Percentiles rank a stretch among this genome's conserved stretches.
Conservation (phyloP, 805 yeast species). For the Wickerhamiella kurtzmanii region DNA sequence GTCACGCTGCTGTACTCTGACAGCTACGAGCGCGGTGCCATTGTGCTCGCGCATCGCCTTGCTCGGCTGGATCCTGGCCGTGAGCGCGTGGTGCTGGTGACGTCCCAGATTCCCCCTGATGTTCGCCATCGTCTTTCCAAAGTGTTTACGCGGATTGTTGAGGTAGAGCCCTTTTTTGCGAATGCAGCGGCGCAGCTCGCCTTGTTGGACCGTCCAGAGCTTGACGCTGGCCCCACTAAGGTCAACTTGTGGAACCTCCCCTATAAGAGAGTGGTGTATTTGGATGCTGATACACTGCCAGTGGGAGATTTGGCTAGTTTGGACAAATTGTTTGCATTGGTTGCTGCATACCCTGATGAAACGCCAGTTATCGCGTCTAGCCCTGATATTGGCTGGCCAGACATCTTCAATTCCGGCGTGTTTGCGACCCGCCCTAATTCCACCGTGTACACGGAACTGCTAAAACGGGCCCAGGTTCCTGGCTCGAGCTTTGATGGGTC, state of each 20-base stretch:
- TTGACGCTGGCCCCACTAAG: constrained; percentile 37
- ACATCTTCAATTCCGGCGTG: constrained; percentile 73
- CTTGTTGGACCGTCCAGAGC: constrained; percentile 37
- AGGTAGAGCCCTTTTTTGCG: constrained; percentile 20
- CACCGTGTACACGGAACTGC: constrained; percentile 27
- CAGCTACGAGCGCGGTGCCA: constrained; percentile 36
- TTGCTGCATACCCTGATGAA: background rate
- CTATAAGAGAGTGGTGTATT: constrained; percentile 32
- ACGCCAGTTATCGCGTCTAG: constrained; percentile 30
- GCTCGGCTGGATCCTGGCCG: constrained; percentile 17
- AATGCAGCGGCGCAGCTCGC: constrained; percentile 19
- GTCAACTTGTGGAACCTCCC: constrained; percentile 41
- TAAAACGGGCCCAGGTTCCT: constrained; percentile 13
- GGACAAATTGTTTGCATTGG: constrained; percentile 16
- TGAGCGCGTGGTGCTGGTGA: constrained; percentile 22
- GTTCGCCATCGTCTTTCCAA: constrained; percentile 13
- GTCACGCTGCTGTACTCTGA: constrained; percentile 35
- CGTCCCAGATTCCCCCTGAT: constrained; percentile 15
- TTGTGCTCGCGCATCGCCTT: constrained; percentile 34
- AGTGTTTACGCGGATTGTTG: constrained; percentile 22
- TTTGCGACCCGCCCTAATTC: constrained; percentile 44
- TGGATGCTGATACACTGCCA: constrained; percentile 45
- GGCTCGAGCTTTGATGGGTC: constrained; percentile 65
- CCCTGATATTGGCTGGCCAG: constrained; percentile 89
- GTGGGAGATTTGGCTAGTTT: constrained; percentile 24